A percentile compares a stretch with the other conserved stretches of the same genome.
phyloP scores from a whole-genome alignment of 331 rosid genomes.

The Pyracantha coccinea region DNA sequence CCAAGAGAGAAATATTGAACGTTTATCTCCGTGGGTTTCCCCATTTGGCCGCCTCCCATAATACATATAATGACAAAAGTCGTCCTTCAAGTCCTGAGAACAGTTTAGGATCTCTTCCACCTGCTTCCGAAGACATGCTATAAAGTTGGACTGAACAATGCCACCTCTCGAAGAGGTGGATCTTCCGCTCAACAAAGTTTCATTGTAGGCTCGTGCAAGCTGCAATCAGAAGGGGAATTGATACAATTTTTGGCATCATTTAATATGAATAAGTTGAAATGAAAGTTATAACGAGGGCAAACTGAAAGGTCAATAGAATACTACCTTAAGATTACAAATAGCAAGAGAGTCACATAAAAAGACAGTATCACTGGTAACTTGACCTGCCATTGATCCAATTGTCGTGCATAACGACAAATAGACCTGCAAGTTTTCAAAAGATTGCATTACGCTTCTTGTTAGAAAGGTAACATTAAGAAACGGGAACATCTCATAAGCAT shows the following conservation, averaged over 20 bases:
- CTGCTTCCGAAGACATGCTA: constrained; percentile 73
- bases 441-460: not conserved
- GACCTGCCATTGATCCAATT: constrained; percentile 66
- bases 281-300: not conserved
- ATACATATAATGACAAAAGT: constrained; percentile 51
- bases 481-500: not conserved
- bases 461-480: constrained; percentile 5
- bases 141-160: constrained; percentile 65
- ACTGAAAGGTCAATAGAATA: constrained; percentile 2
- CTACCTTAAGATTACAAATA: constrained; percentile 68
- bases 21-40: constrained; percentile 35
- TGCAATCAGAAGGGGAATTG: constrained; percentile 31
- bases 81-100: constrained; percentile 54
- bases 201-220: constrained; percentile 84
- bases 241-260: not conserved
- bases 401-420: constrained; percentile 79
- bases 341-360: constrained; percentile 65
- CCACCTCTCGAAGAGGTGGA: constrained; percentile 63
- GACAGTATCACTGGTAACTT: constrained; percentile 43
- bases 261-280: not conserved
- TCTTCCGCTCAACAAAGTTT: constrained; percentile 63
- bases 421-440: constrained; percentile 49
- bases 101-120: constrained; percentile 66
- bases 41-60: constrained; percentile 67
- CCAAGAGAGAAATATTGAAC: constrained; percentile 71